Percentiles rank a stretch among this genome's conserved stretches.
Evolutionary conservation across 352 stramenopile species (phyloP).

Genomic region (Phytophthora sansomeana): DNA sequence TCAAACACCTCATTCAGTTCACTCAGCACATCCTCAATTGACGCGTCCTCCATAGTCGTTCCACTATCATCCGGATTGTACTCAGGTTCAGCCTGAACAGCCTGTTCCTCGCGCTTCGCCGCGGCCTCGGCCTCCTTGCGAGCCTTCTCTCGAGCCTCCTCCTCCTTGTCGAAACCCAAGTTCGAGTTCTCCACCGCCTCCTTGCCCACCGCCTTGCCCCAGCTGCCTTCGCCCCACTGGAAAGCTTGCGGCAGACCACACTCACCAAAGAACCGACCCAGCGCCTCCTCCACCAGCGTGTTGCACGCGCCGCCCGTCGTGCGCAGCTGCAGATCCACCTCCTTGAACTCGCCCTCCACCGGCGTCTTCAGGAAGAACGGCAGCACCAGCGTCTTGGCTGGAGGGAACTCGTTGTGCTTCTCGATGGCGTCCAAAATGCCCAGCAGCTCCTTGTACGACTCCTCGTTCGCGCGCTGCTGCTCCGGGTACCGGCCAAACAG

Average conservation of each 20-base stretch:
- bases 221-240: slow-evolving; percentile 78
- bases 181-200: slow-evolving; percentile 71
- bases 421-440: slow-evolving; percentile 84
- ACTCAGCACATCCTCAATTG: slow-evolving; percentile 64
- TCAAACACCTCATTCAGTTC: slow-evolving; percentile 76
- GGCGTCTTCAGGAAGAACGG: slow-evolving; percentile 80
- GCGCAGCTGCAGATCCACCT: slow-evolving; percentile 69
- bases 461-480: slow-evolving; percentile 71
- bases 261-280: slow-evolving; percentile 75
- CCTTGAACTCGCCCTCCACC: slow-evolving; percentile 72
- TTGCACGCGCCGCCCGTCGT: slow-evolving; percentile 82
- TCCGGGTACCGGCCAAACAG: slow-evolving; percentile 78
- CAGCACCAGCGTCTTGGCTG: slow-evolving; percentile 71
- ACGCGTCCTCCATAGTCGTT: slow-evolving; percentile 43
- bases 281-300: slow-evolving; percentile 77
- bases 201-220: slow-evolving; percentile 73
- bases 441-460: slow-evolving; percentile 85
- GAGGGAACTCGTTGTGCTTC: slow-evolving; percentile 81
- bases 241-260: slow-evolving; percentile 71
- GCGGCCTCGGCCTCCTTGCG: slow-evolving; percentile 45
- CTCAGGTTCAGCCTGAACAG: no score
- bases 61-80: background rate
- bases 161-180: slow-evolving; percentile 68
- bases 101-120: slow-evolving; percentile 45
- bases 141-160: slow-evolving; percentile 49